Evolutionary conservation across 495 filamentous ascomycete genomes (phyloP).

Genomic region (Echria macrotheca): DNA sequence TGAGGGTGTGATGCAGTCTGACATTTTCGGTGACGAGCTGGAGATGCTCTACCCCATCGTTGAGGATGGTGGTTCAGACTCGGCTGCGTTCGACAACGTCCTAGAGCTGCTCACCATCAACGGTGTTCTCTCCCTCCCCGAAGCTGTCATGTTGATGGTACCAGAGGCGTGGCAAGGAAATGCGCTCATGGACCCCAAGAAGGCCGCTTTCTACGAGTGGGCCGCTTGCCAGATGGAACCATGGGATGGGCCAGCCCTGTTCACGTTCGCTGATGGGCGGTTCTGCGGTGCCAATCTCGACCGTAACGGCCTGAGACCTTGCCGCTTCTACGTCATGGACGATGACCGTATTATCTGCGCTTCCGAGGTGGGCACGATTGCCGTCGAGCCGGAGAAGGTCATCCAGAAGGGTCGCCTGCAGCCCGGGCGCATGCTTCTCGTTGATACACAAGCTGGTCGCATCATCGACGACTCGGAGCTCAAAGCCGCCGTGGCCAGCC

Average conservation of each 20-base stretch:
- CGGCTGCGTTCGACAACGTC: conserved; percentile 97
- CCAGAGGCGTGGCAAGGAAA: conserved; percentile 99
- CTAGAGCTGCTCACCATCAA: conserved; percentile 94
- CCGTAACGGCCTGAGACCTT: conserved; percentile 93
- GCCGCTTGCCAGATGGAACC: conserved; percentile 99
- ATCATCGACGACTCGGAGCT: conserved; percentile 95
- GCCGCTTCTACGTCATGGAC: conserved; percentile 96
- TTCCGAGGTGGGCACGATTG: conserved; percentile 94
- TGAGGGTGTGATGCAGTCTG: conserved; percentile 91
- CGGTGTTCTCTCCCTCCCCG: conserved; percentile 91
- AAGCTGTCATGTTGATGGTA: conserved; percentile 99
- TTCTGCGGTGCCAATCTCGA: conserved; percentile 99
- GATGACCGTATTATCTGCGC: conserved; percentile 98
- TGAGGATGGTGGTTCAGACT: conserved; percentile 96
- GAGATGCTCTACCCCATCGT: conserved; percentile 91
- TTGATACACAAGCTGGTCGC: conserved; percentile 90
- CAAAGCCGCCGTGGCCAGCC: conserved; percentile 79
- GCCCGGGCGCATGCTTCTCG: conserved; percentile 95
- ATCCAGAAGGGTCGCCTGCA: conserved; percentile 94
- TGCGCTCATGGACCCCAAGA: conserved; percentile 83
- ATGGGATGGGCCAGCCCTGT: conserved; percentile 96
- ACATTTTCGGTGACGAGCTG: conserved; percentile 89
- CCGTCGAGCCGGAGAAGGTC: conserved; percentile 82
- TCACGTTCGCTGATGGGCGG: conserved; percentile 95
- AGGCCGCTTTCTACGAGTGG: conserved; percentile 99